These are phyloP conservation scores for Pulveroboletus sp. DNA, from an alignment of 768 basidiomycete genomes.

Conservation along the genomic window DNA sequence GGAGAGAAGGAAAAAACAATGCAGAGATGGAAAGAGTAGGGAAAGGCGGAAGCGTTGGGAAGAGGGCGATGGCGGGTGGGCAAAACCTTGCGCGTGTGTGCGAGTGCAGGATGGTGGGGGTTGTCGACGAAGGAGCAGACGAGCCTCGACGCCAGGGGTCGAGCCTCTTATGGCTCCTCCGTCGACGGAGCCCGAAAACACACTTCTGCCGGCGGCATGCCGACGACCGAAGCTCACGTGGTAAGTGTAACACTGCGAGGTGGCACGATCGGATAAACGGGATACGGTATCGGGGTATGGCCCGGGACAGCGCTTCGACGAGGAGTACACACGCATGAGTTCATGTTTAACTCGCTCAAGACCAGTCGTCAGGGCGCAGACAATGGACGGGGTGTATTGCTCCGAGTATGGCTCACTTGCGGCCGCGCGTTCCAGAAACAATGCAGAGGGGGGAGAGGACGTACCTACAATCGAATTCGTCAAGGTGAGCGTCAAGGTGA, in stretches of 20 bases:
- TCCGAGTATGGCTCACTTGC: conserved; percentile 16
- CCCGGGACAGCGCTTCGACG: conserved; percentile 17
- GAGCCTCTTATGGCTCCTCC: too few relatives aligned
- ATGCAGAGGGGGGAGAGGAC: conserved; percentile 11
- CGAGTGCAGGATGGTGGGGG: too few relatives aligned
- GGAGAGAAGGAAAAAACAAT: too few relatives aligned
- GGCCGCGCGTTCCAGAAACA: conserved; percentile 11
- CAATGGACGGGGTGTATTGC: conserved; percentile 17
- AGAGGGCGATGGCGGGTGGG: too few relatives aligned
- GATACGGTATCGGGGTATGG: conserved; percentile 9
- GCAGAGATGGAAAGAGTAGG: too few relatives aligned
- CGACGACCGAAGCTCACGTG: too few relatives aligned
- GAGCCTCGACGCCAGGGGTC: too few relatives aligned
- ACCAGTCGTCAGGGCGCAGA: conserved; percentile 14
- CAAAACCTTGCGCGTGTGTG: too few relatives aligned
- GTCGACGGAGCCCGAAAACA: too few relatives aligned
- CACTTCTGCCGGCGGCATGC: too few relatives aligned
- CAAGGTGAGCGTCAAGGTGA: conserved; percentile 9
- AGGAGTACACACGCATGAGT: conserved; percentile 16
- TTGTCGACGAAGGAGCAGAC: too few relatives aligned
- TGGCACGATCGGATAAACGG: neutral
- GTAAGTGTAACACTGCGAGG: neutral
- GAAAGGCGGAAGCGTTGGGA: too few relatives aligned
- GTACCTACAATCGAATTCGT: conserved; percentile 10
- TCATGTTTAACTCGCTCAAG: conserved; percentile 16